These are phyloP conservation scores for Pestalotiopsis sp. DNA, from an alignment of 2,329 filamentous ascomycete species.

Conservation along the genomic window DNA sequence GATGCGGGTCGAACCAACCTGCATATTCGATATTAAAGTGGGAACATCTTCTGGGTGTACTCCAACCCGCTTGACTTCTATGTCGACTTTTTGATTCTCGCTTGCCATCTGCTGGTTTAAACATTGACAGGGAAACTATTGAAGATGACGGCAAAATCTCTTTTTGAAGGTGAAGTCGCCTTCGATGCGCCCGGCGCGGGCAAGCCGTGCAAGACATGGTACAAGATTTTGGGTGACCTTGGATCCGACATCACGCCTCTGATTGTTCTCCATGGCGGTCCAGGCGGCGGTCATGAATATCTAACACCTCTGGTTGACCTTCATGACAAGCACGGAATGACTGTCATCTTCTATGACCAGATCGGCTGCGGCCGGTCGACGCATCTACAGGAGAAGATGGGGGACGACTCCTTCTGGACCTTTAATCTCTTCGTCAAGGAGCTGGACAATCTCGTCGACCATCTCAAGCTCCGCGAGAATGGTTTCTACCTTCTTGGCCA, in stretches of 20 bases:
- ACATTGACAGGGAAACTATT: too few species aligned
- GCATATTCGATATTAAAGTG: too few species aligned
- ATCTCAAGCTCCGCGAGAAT: constrained; percentile 15
- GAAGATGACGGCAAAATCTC: neutral
- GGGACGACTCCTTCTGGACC: constrained; percentile 20
- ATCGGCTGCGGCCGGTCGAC: constrained; percentile 23
- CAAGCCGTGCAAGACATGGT: constrained; percentile 19
- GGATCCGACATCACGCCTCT: constrained; percentile 7
- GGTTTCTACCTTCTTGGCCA: constrained; percentile 22
- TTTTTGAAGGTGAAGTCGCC: constrained; percentile 16
- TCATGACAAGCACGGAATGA: constrained; percentile 7
- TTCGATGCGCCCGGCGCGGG: constrained; percentile 18
- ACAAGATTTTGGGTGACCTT: constrained; percentile 22
- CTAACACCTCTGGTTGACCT: constrained; percentile 16
- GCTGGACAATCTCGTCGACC: constrained; percentile 20
- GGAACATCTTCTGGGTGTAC: neutral
- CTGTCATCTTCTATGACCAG: constrained; percentile 25
- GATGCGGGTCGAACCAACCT: neutral
- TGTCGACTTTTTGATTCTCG: neutral
- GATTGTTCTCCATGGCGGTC: constrained; percentile 20
- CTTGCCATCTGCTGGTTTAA: neutral
- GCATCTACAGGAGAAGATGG: constrained; percentile 18
- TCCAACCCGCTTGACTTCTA: neutral
- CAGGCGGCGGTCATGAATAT: constrained; percentile 23
- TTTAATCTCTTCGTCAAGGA: constrained; percentile 20